Conservation (phyloP, 495 filamentous ascomycete species). For the Cercophora scortea region DNA sequence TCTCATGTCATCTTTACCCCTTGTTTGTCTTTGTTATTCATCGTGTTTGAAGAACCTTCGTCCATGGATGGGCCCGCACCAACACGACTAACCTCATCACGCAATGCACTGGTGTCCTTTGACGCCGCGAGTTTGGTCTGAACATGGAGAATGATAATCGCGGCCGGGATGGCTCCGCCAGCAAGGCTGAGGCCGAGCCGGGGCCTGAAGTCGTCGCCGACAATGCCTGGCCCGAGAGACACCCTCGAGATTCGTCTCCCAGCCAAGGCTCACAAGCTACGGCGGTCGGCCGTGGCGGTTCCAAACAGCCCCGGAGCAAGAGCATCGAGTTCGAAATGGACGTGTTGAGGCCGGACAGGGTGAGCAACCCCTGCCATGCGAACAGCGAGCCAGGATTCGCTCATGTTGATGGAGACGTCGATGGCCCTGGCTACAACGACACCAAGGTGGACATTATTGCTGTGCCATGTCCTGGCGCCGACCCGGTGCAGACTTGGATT, state of each 20-base stretch:
- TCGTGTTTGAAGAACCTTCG: too few species aligned
- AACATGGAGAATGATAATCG: background rate
- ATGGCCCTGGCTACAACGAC: constrained; percentile 33
- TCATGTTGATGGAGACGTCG: constrained; percentile 32
- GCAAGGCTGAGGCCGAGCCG: background rate
- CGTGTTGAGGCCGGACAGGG: too few species aligned
- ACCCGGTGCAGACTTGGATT: constrained; percentile 36
- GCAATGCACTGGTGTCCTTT: too few species aligned
- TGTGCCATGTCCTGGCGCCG: constrained; percentile 38
- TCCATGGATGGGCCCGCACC: too few species aligned
- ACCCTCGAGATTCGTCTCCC: background rate
- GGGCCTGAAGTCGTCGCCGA: too few species aligned
- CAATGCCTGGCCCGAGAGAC: background rate
- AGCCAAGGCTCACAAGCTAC: background rate
- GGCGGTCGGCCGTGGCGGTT: background rate
- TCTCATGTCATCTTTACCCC: too few species aligned
- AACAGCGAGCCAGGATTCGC: constrained; percentile 28
- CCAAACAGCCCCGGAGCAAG: background rate
- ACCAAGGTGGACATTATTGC: constrained; percentile 40
- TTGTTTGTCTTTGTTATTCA: too few species aligned
- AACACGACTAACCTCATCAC: too few species aligned
- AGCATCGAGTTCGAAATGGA: too few species aligned
- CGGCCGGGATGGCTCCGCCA: background rate
- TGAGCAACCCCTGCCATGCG: background rate
- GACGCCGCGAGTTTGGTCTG: too few species aligned